phyloP scores from a whole-genome alignment of 257 asterid species.

The Apocynum venetum region DNA sequence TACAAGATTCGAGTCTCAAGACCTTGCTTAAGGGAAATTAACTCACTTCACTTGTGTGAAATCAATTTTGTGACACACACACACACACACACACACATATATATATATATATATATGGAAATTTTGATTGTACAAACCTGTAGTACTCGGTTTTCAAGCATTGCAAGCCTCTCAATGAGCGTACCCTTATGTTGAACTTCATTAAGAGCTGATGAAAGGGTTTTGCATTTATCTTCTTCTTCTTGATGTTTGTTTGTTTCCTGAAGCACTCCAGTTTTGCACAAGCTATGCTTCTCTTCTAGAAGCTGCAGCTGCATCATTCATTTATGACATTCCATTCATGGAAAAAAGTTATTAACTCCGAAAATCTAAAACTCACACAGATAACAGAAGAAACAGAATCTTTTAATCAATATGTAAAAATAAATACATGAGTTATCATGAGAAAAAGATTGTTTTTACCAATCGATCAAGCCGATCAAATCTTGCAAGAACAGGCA shows the following conservation, averaged over 20 bases:
- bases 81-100: too few species aligned
- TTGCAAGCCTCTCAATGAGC: slow-evolving; percentile 47
- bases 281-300: slow-evolving; percentile 50
- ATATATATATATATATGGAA: too few species aligned
- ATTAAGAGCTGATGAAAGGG: slow-evolving; percentile 46
- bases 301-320: slow-evolving; percentile 50
- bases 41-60: too few species aligned
- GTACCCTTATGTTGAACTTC: slow-evolving; percentile 74
- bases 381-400: not conserved
- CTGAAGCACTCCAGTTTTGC: not conserved
- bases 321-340: not conserved
- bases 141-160: slow-evolving; percentile 55
- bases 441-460: not conserved
- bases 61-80: too few species aligned
- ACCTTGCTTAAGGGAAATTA: too few species aligned
- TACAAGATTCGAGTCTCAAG: too few species aligned
- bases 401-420: too few species aligned
- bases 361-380: not conserved
- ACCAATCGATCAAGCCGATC: slow-evolving; percentile 67
- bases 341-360: not conserved
- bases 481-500: slow-evolving; percentile 59
- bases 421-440: too few species aligned
- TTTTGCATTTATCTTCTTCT: slow-evolving; percentile 27
- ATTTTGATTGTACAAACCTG: slow-evolving; percentile 32
- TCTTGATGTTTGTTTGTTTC: slow-evolving; percentile 6